phyloP scores from a whole-genome alignment of 805 yeast genomes.

The Zygotorulaspora danielsina region DNA sequence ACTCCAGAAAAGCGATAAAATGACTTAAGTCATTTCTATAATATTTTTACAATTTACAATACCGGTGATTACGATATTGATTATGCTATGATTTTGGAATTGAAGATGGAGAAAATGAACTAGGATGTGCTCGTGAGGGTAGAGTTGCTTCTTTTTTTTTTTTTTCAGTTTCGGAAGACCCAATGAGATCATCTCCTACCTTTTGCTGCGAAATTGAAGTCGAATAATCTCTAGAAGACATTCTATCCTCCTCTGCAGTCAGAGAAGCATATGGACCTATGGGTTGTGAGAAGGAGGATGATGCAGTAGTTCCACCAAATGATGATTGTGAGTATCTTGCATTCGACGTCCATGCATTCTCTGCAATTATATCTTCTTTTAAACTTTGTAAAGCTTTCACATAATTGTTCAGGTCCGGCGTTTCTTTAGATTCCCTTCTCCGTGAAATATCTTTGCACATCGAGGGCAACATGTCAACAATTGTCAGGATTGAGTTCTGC shows the following conservation, averaged over 20 bases:
- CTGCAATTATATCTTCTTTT: constrained; percentile 9
- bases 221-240: not conserved
- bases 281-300: constrained; percentile 1
- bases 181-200: not conserved
- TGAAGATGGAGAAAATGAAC: not conserved
- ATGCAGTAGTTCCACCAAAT: constrained; percentile 4
- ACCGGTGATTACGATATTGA: not conserved
- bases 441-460: constrained; percentile 1
- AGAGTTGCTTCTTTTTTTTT: not conserved
- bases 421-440: not conserved
- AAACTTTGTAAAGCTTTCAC: constrained; percentile 2
- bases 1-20: not conserved
- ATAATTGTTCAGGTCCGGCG: constrained; percentile 2
- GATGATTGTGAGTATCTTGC: constrained; percentile 4
- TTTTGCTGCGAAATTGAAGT: not conserved
- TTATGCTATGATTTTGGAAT: not conserved
- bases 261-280: not conserved
- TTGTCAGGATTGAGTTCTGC: constrained; percentile 7
- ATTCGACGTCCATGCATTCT: constrained; percentile 2
- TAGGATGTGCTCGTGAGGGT: not conserved
- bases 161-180: not conserved
- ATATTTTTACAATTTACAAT: not conserved
- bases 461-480: constrained; percentile 10
- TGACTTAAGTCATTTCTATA: not conserved
- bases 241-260: not conserved